A percentile compares a stretch with the other conserved stretches of the same genome.
These are phyloP conservation scores for Fusarium zealandicum DNA, from an alignment of 2,329 filamentous ascomycete genomes.

Conservation along the genomic window DNA sequence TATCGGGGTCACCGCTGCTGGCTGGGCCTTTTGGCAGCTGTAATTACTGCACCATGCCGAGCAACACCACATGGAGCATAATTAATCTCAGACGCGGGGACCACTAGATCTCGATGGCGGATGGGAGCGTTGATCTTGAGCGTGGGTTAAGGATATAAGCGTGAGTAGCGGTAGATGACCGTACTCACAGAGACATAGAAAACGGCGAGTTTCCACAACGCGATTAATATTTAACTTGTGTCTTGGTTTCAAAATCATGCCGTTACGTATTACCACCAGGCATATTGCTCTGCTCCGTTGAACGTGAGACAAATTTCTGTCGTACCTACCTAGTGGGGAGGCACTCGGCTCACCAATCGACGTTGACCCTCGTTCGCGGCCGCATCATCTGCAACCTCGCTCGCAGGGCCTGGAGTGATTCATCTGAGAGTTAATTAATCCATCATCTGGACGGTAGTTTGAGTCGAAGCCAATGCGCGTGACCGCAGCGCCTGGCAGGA, in stretches of 20 bases:
- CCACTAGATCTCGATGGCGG: not conserved
- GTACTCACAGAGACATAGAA: conserved; percentile 13
- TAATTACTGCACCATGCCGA: not conserved
- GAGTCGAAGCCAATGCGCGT: conserved; percentile 22
- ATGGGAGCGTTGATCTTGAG: too few relatives aligned
- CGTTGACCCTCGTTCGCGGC: conserved; percentile 10
- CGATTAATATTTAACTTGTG: not conserved
- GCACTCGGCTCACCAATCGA: conserved; percentile 14
- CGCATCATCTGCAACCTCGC: conserved; percentile 31
- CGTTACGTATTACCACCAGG: conserved; percentile 6
- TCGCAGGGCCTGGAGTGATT: conserved; percentile 24
- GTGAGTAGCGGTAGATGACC: conserved; percentile 8
- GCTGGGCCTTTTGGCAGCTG: not conserved
- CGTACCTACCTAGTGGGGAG: conserved; percentile 15
- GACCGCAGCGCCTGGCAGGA: conserved; percentile 14
- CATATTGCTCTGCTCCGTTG: conserved; percentile 6
- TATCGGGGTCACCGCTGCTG: not conserved
- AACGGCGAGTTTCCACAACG: not conserved
- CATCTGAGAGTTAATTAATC: conserved; percentile 21
- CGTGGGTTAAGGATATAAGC: conserved; percentile 10
- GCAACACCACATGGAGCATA: not conserved
- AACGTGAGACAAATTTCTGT: conserved; percentile 9
- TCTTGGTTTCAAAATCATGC: not conserved
- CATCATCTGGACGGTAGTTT: conserved; percentile 22
- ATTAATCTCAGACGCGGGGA: conserved; percentile 5